Percentiles rank a stretch among this genome's conserved stretches.
These are phyloP conservation scores for Aspergillus udagawae DNA, from an alignment of 2,329 filamentous ascomycete genomes.

Conservation along the genomic window DNA sequence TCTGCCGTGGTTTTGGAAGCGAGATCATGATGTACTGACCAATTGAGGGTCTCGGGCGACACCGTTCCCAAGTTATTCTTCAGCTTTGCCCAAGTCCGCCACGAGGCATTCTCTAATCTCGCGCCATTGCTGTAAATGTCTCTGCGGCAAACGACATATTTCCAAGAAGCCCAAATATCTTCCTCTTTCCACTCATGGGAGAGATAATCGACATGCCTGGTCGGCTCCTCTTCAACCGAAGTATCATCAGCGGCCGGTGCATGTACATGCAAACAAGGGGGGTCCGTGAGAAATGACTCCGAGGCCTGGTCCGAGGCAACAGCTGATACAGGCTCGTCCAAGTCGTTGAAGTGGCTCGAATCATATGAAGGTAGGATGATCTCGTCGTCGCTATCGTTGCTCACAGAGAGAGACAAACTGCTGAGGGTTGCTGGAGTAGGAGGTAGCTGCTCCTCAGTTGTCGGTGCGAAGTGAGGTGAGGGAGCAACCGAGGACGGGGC, in stretches of 20 bases:
- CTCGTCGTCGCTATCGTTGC: slow-evolving; percentile 30
- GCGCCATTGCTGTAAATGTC: slow-evolving; percentile 76
- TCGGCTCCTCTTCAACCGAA: slow-evolving; percentile 68
- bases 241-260: slow-evolving; percentile 73
- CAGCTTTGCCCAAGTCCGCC: slow-evolving; percentile 93
- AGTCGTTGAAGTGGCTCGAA: slow-evolving; percentile 46
- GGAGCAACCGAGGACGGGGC: slow-evolving; percentile 34
- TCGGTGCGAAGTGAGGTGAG: slow-evolving; percentile 33
- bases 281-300: slow-evolving; percentile 32
- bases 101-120: slow-evolving; percentile 89
- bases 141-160: slow-evolving; percentile 78
- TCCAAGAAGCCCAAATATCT: slow-evolving; percentile 97
- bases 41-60: slow-evolving; percentile 87
- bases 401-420: slow-evolving; percentile 33
- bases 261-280: slow-evolving; percentile 57
- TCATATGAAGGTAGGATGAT: slow-evolving; percentile 44
- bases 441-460: slow-evolving; percentile 26
- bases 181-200: slow-evolving; percentile 92
- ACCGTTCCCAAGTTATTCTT: slow-evolving; percentile 85
- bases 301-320: slow-evolving; percentile 21
- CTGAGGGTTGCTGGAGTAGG: slow-evolving; percentile 37
- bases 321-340: slow-evolving; percentile 21
- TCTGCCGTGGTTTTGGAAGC: neutral
- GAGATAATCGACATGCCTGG: slow-evolving; percentile 89
- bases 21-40: slow-evolving; percentile 53